These are phyloP conservation scores for Ustilago sp. DNA, from an alignment of 1,284 basidiomycete genomes.

Conservation along the genomic window DNA sequence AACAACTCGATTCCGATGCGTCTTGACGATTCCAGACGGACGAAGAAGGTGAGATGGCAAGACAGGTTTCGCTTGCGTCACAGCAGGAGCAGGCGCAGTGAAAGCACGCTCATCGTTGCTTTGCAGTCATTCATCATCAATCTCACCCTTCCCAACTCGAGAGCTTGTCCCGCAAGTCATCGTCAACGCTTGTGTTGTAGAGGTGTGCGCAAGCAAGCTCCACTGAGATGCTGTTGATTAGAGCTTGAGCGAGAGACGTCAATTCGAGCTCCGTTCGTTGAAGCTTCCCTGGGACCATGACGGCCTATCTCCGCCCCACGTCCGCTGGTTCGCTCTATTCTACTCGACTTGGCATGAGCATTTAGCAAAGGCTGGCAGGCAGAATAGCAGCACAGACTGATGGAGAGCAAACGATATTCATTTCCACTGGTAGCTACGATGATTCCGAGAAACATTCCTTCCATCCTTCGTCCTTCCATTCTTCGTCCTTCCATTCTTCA, in stretches of 20 bases:
- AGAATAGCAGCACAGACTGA: not conserved
- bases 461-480: not conserved
- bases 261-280: not conserved
- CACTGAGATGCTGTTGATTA: not conserved
- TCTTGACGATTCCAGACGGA: constrained; percentile 6
- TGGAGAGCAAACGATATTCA: not conserved
- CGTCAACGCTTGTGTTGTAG: not conserved
- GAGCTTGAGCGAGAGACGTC: not conserved
- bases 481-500: too few relatives aligned
- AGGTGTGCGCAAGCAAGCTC: not conserved
- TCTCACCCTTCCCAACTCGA: not conserved
- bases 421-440: not conserved
- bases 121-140: not conserved
- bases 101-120: not conserved
- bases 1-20: not conserved
- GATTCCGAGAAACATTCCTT: not conserved
- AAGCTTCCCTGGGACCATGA: not conserved
- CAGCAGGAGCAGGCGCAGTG: not conserved
- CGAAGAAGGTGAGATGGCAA: constrained; percentile 24
- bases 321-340: constrained; percentile 2
- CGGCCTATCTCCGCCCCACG: constrained; percentile 14
- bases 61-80: not conserved
- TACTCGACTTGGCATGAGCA: constrained; percentile 18
- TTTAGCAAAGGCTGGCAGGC: not conserved
- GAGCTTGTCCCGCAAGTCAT: not conserved